Evolutionary conservation across 441 rosid species (phyloP).

Genomic region (Populus hybrid): DNA sequence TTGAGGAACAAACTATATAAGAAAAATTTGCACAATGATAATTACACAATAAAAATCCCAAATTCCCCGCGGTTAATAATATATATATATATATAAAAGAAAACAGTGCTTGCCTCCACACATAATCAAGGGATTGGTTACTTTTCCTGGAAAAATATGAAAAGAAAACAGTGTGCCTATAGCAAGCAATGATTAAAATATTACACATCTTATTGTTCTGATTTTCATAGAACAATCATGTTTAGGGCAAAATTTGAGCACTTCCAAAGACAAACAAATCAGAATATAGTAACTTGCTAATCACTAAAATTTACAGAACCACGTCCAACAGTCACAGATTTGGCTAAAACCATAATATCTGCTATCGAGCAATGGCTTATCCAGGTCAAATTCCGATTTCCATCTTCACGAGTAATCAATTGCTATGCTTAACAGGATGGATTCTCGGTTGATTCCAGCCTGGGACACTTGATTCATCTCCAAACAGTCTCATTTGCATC

Average conservation of each 20-base stretch:
- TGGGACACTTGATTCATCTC: conserved; percentile 33
- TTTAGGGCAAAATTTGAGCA: not conserved
- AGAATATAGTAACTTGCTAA: conserved; percentile 2
- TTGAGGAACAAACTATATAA: too few relatives aligned
- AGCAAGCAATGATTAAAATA: not conserved
- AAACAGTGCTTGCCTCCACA: too few relatives aligned
- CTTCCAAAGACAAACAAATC: not conserved
- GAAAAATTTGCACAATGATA: too few relatives aligned
- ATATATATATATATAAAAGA: too few relatives aligned
- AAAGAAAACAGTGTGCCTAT: not conserved
- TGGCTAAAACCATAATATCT: conserved; percentile 3
- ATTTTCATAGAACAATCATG: conserved; percentile 4
- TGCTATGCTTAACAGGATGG: not conserved
- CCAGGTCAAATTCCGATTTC: not conserved
- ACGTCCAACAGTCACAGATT: conserved; percentile 1
- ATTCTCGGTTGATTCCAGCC: not conserved
- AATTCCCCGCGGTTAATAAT: too few relatives aligned
- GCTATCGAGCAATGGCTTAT: not conserved
- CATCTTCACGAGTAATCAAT: not conserved
- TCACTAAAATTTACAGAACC: conserved; percentile 32
- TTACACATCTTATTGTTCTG: conserved; percentile 5
- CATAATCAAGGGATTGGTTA: too few relatives aligned
- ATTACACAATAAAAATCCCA: too few relatives aligned
- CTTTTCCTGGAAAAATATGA: too few relatives aligned
- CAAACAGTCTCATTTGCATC: conserved; percentile 76